Base-by-base conservation (phyloP, 768 basidiomycete species). In the Cyathus striatus region DNA sequence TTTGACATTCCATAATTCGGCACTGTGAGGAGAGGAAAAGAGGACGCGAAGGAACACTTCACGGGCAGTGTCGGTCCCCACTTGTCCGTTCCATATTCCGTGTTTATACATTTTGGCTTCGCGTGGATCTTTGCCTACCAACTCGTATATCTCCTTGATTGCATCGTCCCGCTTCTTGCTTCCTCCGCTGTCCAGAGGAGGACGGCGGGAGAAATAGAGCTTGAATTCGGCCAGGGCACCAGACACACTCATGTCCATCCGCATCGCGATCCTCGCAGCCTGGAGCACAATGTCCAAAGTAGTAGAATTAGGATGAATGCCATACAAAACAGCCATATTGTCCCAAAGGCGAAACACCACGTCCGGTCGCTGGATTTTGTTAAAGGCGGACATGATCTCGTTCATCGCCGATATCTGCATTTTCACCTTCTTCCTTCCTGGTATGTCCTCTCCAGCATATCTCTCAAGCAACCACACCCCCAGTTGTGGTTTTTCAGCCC, bases 271-370 rank as follows among this genome's bases (percentile, higher is more conserved):
- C 2, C 80, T 66, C 1, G 83, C 81, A 1, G 79, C 67, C 41
- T 79, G 72, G 38, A 90, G 69, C 9, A 91, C 54, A 41, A 82
- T 65, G 34, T 70, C 67, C 41, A 91, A 72, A 23, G 83, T 77
- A 39, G 61, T 57, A 14, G 69, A 57, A 36, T 84, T 75, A 0
- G 82, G 83, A 3, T 64, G 57, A 0, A 82, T 64, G 4, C 66
- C 70, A 56, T 85, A 92, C 3, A 90, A 57, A 0, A 59, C 52
- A 3, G 64, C 64, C 61, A 88, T 76, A 20, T 78, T 61, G n/a
- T 83, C 79, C 83, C 86, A 91, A 1, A 90, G 52, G 33, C 63
- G 62, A 56, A 86, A 82, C 3, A 83, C 71, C 5, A 73, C 62
- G 49, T 86, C 84, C 0, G 83, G 83, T 3, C 85, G 75, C 23